Evolutionary conservation across 2,329 filamentous ascomycete genomes (phyloP).

Genomic region (Cladosporium phlei): DNA sequence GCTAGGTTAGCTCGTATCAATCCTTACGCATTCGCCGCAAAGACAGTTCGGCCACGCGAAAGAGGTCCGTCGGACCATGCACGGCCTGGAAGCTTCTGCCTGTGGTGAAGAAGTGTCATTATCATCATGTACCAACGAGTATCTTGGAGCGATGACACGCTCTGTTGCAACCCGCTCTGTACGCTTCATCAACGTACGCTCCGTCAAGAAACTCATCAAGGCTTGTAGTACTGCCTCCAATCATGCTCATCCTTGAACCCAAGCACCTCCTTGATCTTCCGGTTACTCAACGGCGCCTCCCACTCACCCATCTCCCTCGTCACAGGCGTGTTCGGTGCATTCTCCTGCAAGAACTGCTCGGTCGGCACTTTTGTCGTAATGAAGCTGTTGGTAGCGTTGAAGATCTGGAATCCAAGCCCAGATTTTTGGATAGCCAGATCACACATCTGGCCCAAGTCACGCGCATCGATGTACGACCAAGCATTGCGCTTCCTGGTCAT

Average conservation of each 20-base stretch:
- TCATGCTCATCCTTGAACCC: conserved; percentile 57
- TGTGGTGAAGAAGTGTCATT: no score
- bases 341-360: conserved; percentile 47
- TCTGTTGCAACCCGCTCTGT: no score
- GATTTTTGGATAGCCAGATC: conserved; percentile 49
- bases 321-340: conserved; percentile 47
- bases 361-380: conserved; percentile 54
- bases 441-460: conserved; percentile 60
- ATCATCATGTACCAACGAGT: no score
- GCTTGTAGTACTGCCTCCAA: conserved; percentile 49
- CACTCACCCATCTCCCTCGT: conserved; percentile 53
- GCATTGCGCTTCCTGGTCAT: conserved; percentile 52
- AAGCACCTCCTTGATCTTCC: conserved; percentile 55
- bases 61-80: no score
- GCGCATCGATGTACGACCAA: conserved; percentile 60
- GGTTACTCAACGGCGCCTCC: conserved; percentile 58
- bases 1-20: no score
- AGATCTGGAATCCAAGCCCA: conserved; percentile 58
- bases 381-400: conserved; percentile 60
- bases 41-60: no score
- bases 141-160: no score
- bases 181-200: no score
- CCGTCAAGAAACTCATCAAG: neutral
- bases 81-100: no score
- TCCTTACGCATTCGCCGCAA: no score